Base-by-base conservation (phyloP, 2,329 filamentous ascomycete genomes). In the Botrytis medusae region DNA sequence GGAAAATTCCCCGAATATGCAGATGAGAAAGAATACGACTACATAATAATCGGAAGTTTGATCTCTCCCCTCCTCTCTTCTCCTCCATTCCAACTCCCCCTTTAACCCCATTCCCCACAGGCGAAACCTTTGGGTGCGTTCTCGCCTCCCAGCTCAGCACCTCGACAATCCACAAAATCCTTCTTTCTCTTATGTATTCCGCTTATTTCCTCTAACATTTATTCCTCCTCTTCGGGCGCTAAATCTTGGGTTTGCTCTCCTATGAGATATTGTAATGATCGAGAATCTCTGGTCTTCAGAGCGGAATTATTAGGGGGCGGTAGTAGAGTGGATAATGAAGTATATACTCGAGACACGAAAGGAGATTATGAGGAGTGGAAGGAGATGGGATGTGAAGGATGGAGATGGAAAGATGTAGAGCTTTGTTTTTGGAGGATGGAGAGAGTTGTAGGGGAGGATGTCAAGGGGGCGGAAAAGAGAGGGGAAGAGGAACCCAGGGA, bases 311-410 rank as follows among this genome's bases (percentile, higher is more conserved):
- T 78, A 62, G 84, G 84, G n/a, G 84, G 84, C 12, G 81, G 83
- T 16, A 81, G 80, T 8, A 79, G 80, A 9, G 75, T 85, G 48
- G 85, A 85, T 76, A 82, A 79, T 14, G 81, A 83, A 77, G 79
- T 83, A 40, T 83, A 81, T 76, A 78, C 81, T 42, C 79, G 82
- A 12, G 81, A 82, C 1, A 79, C 80, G 7, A 77, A 77, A n/a
- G 77, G 79, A 1, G 84, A 84, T 61, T 84, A 85, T 61, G 79
- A 86, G 62, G 79, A 79, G 0, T 87, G 86, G 85, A 81, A 81
- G 44, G 78, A 78, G 3, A 77, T 87, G 4, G 86, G 85, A 0
- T 85, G 85, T 57, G 77, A 82, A 0, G 84, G 82, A 5, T 86
- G 84, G 83, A 79, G 79, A 18, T 86, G 83, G 80, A 78, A 83